Evolutionary conservation across 73 alveolate species (phyloP).

Genomic region (Paramecium tetraurelia): DNA sequence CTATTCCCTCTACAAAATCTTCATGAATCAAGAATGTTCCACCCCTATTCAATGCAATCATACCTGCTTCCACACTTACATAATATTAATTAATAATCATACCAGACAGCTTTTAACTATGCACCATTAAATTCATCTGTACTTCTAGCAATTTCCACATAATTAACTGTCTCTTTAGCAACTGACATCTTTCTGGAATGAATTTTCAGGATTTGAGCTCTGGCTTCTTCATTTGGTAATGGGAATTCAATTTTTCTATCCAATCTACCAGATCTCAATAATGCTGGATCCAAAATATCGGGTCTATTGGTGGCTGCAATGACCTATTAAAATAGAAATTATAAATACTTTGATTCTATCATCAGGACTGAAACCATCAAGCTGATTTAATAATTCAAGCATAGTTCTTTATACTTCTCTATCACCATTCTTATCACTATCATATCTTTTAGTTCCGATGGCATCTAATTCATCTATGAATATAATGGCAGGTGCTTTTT

Average conservation of each 20-base stretch:
- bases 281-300: constrained; percentile 99
- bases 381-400: constrained; percentile 98
- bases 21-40: constrained; percentile 62
- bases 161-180: constrained; percentile 78
- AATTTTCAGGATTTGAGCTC: constrained; percentile 97
- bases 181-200: constrained; percentile 99
- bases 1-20: constrained; percentile 62
- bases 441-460: constrained; percentile 97
- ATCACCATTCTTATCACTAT: constrained; percentile 91
- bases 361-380: constrained; percentile 97
- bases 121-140: constrained; percentile 65
- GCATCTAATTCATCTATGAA: constrained; percentile 99
- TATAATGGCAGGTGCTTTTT: constrained; percentile 98
- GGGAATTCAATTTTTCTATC: constrained; percentile 99
- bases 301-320: constrained; percentile 93
- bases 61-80: constrained; percentile 62
- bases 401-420: constrained; percentile 99
- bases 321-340: background rate
- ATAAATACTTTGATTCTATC: constrained; percentile 85
- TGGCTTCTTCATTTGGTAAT: constrained; percentile 99
- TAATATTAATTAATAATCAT: background rate
- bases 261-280: constrained; percentile 98
- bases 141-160: constrained; percentile 61
- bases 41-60: constrained; percentile 59
- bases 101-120: constrained; percentile 59